phyloP scores from a whole-genome alignment of 257 asterid genomes.

The Solanum clarkiae region DNA sequence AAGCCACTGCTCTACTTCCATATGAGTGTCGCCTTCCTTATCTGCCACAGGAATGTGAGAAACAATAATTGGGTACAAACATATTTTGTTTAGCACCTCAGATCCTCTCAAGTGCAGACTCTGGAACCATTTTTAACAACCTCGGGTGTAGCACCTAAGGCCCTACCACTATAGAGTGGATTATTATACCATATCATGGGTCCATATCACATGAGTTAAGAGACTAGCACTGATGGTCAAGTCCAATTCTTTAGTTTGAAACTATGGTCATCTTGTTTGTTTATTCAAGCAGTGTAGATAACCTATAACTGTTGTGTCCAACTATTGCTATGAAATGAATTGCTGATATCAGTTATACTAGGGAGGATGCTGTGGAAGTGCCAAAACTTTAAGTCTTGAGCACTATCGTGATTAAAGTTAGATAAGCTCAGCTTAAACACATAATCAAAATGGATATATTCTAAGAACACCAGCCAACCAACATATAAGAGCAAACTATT shows the following conservation, averaged over 20 bases:
- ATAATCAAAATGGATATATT: not conserved
- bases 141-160: not conserved
- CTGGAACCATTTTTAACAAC: not conserved
- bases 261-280: not conserved
- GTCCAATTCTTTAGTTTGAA: not conserved
- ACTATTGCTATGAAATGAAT: not conserved
- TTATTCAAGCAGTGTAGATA: not conserved
- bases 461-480: not conserved
- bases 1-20: not conserved
- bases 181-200: not conserved
- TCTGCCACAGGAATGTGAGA: not conserved
- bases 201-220: not conserved
- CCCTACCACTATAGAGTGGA: conserved; percentile 6
- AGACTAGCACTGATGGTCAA: not conserved
- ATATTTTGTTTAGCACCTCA: not conserved
- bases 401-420: not conserved
- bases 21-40: not conserved
- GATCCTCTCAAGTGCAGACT: not conserved
- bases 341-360: not conserved
- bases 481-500: not conserved
- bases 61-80: not conserved
- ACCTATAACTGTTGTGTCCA: not conserved
- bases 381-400: not conserved
- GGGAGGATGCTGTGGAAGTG: not conserved
- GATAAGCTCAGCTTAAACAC: not conserved